Base-by-base conservation (phyloP, 345 rosid species). In the Populus tremula region DNA sequence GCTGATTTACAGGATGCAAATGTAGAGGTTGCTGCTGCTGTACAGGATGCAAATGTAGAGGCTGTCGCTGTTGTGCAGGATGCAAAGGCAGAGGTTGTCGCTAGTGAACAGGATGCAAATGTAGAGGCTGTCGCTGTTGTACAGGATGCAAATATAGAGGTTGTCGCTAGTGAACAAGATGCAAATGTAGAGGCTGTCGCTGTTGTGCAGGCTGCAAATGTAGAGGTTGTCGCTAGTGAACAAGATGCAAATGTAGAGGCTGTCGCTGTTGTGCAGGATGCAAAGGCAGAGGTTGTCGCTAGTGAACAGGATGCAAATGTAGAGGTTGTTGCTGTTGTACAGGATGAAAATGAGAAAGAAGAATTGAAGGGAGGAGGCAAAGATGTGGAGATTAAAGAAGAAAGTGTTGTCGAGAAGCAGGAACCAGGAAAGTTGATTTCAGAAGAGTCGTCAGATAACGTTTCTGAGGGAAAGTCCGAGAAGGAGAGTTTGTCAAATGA, bases 401-500 rank as follows among this genome's bases (percentile, higher is more conserved):
- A 10, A 3, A 47, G 27, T 17, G 71, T 2, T 35, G 67, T 23
- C 21, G 72, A 23, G 16, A 77, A 73, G 14, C 41, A 53, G 25
- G 73, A 84, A 13, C 35, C 45, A 31, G 78, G 79, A 25, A 79
- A 56, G 39, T 73, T 84, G 39, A 6, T 78, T 33, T 67, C 87
- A 5, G 71, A 25, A 5, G 85, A 82, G 18, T 81, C 82, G 0
- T 84, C 80, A 0, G 75, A 69, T 68, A 75, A 21, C 45, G 61
- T 5, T 14, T 77, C 73, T 6, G 82, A 81, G 7, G 80, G 45
- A 50, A 76, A 33, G 29, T 82, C 81, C 31, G 82, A 78, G 50
- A 70, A 78, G 69, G 81, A 81, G 69, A 29, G 5, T 23, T 63
- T 54, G 23, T 62, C 70, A 41, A 81, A 36, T 23, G 77, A 77